Conservation (phyloP, 257 asterid species). For the Fraxinus pennsylvanica region DNA sequence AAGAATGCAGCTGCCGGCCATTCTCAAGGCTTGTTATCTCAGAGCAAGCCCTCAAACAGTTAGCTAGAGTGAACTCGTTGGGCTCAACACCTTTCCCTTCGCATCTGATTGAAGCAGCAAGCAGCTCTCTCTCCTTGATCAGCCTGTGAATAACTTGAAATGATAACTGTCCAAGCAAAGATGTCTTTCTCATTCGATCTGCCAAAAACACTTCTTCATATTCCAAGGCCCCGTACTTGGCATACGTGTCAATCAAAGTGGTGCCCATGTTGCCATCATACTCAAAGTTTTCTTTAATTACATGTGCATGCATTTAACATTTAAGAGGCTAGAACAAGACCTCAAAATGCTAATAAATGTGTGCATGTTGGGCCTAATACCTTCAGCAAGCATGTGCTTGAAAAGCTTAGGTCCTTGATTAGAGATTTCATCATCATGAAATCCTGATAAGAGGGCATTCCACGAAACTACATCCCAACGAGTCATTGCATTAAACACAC, state of each 20-base stretch:
- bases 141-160: conserved; percentile 61
- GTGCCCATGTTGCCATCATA: conserved; percentile 56
- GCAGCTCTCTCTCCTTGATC: conserved; percentile 71
- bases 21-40: conserved; percentile 61
- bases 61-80: conserved; percentile 71
- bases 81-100: conserved; percentile 55
- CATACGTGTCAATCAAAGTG: conserved; percentile 73
- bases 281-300: conserved; percentile 46
- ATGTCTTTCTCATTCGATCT: conserved; percentile 55
- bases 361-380: conserved; percentile 64
- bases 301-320: conserved; percentile 50
- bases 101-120: conserved; percentile 63
- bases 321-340: conserved; percentile 56
- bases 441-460: conserved; percentile 78
- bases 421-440: conserved; percentile 49
- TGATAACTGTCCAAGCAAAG: conserved; percentile 65
- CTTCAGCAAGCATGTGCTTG: conserved; percentile 60
- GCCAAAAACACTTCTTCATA: conserved; percentile 54
- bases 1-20: conserved; percentile 68
- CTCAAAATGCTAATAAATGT: conserved; percentile 67
- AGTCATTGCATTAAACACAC: conserved; percentile 51
- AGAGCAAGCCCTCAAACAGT: conserved; percentile 69
- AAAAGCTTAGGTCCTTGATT: conserved; percentile 55
- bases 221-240: conserved; percentile 57
- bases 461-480: conserved; percentile 63